phyloP scores from a whole-genome alignment of 2,329 filamentous ascomycete species.

The Myriosclerotinia duriaeana region DNA sequence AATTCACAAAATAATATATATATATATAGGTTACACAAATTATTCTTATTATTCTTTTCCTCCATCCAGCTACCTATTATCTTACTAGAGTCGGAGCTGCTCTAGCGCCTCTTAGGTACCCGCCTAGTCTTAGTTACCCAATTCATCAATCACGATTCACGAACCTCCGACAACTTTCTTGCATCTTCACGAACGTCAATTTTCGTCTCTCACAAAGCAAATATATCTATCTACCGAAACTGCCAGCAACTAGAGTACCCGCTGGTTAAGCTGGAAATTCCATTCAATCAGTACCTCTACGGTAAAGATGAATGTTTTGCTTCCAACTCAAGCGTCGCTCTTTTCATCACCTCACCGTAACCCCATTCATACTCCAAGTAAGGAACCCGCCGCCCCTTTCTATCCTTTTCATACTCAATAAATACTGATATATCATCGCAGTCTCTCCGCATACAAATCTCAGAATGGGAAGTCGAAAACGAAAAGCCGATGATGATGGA shows the following conservation, averaged over 20 bases:
- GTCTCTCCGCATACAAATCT: slow-evolving; percentile 45
- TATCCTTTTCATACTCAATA: slow-evolving; percentile 42
- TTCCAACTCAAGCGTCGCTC: slow-evolving; percentile 56
- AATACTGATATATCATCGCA: slow-evolving; percentile 35
- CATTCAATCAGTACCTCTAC: not conserved
- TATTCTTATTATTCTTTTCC: not conserved
- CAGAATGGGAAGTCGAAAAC: slow-evolving; percentile 64
- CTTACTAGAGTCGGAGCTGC: slow-evolving; percentile 13
- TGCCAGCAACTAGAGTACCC: slow-evolving; percentile 3
- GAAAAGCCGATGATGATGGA: slow-evolving; percentile 80
- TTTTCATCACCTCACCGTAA: slow-evolving; percentile 58
- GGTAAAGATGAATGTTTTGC: slow-evolving; percentile 59
- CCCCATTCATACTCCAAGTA: slow-evolving; percentile 55
- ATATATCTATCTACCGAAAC: slow-evolving; percentile 4
- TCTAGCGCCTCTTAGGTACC: slow-evolving; percentile 8
- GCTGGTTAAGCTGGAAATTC: slow-evolving; percentile 10
- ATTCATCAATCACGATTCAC: slow-evolving; percentile 2
- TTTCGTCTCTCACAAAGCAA: not conserved
- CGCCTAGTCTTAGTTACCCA: slow-evolving; percentile 14
- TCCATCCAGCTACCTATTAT: not conserved
- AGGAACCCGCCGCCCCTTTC: slow-evolving; percentile 48
- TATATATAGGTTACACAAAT: not conserved
- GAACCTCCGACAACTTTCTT: slow-evolving; percentile 21
- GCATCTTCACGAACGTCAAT: slow-evolving; percentile 18
- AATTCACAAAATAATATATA: not conserved